Base-by-base conservation (phyloP, 2,329 filamentous ascomycete species). In the Dactylellina haptotyla region DNA sequence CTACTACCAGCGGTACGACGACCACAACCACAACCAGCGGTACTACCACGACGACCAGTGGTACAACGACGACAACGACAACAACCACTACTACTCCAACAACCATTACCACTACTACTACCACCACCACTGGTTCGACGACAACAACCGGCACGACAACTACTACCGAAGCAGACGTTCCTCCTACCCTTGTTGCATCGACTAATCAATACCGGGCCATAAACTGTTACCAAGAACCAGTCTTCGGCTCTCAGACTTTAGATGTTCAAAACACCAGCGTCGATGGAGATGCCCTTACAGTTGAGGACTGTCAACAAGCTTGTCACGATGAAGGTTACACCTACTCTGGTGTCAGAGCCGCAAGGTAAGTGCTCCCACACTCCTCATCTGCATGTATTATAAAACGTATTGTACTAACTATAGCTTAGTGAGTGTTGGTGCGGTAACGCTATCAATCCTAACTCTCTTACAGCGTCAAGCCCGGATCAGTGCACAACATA, bases 351-450 rank as follows among this genome's bases (percentile, higher is more conserved):
- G 64, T 69, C 32, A 26, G 37, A 39, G 23, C 32, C n/a, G 56
- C 41, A 69, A 20, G 4, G 64, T 69, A 61, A 69, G 64, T 34
- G 16, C 18, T 30, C 14, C 28, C 25, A 23, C 16, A 12, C 41
- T 20, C 32, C 8, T 12, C 26, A n/a, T 8, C 12, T 32, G 32
- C 18, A 23, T n/a, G 18, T 20, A 57, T 56, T 14, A n/a, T n/a
- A n/a, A n/a, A n/a, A 10, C 8, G 30, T 3, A n/a, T 26, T 3
- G 28, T 54, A n/a, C 32, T 61, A 48, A 53, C 14, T 37, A 5
- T 20, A 37, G 41, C 34, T n/a, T 61, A 69, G 64, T 46, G 16
- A 61, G 48, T 69, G 64, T 53, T 69, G 32, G 30, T 69, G 64
- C 32, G 64, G 48, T 43, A 69, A 54, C 9, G 26, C 9, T 12